Conservation (phyloP, 2,329 filamentous ascomycete genomes). For the Aspergillus sp. region DNA sequence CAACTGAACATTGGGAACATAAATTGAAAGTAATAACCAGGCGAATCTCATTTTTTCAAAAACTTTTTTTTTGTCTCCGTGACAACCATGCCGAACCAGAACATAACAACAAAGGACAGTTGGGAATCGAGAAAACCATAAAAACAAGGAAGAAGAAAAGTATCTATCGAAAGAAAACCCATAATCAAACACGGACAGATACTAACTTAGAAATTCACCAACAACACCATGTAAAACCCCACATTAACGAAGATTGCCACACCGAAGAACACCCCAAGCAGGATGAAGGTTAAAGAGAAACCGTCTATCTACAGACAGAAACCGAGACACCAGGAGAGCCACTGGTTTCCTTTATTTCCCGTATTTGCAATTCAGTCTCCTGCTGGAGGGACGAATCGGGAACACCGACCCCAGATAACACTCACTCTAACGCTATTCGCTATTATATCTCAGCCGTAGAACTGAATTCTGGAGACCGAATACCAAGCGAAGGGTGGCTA, state of each 20-base stretch:
- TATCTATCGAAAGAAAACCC: constrained; percentile 14
- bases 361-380: background rate
- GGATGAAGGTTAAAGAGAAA: background rate
- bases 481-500: background rate
- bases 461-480: background rate
- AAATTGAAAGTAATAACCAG: background rate
- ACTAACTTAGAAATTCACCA: constrained; percentile 13
- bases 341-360: background rate
- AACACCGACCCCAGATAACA: background rate
- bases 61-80: constrained; percentile 17
- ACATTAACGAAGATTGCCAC: constrained; percentile 7
- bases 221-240: constrained; percentile 17
- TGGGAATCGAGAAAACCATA: constrained; percentile 18
- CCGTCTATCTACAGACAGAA: background rate
- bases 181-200: constrained; percentile 5
- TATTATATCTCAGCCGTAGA: background rate
- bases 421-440: background rate
- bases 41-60: constrained; percentile 1
- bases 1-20: background rate
- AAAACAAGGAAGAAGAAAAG: constrained; percentile 7
- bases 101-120: constrained; percentile 8
- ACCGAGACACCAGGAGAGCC: background rate
- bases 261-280: constrained; percentile 11
- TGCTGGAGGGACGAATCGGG: background rate
- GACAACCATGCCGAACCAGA: background rate